Base-by-base conservation (phyloP, 78 protist species). In the Dictyostelium firmibasis region DNA sequence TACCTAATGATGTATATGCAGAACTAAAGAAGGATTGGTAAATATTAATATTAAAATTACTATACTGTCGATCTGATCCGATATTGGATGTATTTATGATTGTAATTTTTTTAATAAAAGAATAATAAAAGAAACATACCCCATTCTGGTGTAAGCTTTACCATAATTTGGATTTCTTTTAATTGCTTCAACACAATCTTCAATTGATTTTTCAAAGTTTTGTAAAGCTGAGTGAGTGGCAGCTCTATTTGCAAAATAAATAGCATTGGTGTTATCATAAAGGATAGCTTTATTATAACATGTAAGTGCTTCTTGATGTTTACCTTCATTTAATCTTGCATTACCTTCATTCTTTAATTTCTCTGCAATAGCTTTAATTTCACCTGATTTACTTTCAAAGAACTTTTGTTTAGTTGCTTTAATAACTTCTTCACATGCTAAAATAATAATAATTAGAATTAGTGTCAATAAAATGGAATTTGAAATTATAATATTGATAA, bases 211-310 rank as follows among this genome's bases (percentile, higher is more conserved):
- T 53, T 87, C 93, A 87, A 44, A 87, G 25, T 78, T 27, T 29
- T 78, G 44, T 31, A 87, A 75, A 29, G 62, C 47, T 2, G 74
- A 31, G 29, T 62, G 79, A 2, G 83, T 57, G 13, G 93, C 62
- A 14, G 93, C 36, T 77, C 93, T 82, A 10, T 87, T 87, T 78
- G 93, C 93, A 87, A 60, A 87, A 47, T 87, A 87, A 84, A 87
- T 79, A 3, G 93, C 93, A 67, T 87, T 87, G 60, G 41, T 87
- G 3, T 35, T 29, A 38, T 87, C 93, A 64, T 87, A 87, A 6
- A 14, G n/a, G 25, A 87, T 87, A 23, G 93, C 93, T 31, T 57
- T 87, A 35, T 72, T 87, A 11, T 87, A 87, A 43, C 86, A 57
- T 27, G 79, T 62, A 27, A 87, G 77, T 23, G 93, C 93, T 78